These are phyloP conservation scores for Odontarrhena argentea DNA, from an alignment of 345 rosid species.

Conservation along the genomic window DNA sequence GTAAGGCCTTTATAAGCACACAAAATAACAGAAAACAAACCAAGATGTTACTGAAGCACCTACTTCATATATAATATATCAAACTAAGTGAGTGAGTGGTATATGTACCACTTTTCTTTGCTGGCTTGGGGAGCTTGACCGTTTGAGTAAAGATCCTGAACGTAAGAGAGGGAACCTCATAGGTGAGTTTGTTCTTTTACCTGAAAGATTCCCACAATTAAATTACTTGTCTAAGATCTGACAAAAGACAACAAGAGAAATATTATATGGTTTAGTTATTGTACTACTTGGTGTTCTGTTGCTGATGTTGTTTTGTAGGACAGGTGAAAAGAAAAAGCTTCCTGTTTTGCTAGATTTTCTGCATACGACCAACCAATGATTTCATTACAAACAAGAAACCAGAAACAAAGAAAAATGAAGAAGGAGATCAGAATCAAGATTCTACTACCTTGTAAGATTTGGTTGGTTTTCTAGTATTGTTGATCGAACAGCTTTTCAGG, in stretches of 20 bases:
- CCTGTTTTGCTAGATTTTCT: constrained; percentile 45
- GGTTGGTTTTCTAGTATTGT: constrained; percentile 46
- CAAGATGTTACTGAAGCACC: constrained; percentile 42
- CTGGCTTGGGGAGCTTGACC: constrained; percentile 56
- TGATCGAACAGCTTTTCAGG: constrained; percentile 46
- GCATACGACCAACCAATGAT: constrained; percentile 42
- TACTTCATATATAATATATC: background rate
- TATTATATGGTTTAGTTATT: constrained; percentile 15
- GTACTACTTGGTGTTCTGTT: constrained; percentile 45
- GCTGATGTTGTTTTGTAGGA: constrained; percentile 37
- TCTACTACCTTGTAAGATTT: constrained; percentile 45
- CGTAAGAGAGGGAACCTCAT: constrained; percentile 48
- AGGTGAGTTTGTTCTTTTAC: constrained; percentile 57
- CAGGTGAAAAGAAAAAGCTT: constrained; percentile 44
- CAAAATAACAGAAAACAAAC: background rate
- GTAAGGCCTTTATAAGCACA: constrained; percentile 27
- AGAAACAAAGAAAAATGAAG: background rate
- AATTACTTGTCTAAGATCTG: background rate
- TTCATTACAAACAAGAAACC: background rate
- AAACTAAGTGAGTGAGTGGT: background rate
- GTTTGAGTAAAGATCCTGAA: constrained; percentile 52
- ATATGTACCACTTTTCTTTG: constrained; percentile 46
- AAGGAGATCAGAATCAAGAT: constrained; percentile 19
- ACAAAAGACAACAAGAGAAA: background rate
- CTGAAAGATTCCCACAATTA: constrained; percentile 41